Percentiles rank a stretch among this genome's conserved stretches.
Conservation (phyloP, 768 basidiomycete species). For the Steccherinum ochraceum region DNA sequence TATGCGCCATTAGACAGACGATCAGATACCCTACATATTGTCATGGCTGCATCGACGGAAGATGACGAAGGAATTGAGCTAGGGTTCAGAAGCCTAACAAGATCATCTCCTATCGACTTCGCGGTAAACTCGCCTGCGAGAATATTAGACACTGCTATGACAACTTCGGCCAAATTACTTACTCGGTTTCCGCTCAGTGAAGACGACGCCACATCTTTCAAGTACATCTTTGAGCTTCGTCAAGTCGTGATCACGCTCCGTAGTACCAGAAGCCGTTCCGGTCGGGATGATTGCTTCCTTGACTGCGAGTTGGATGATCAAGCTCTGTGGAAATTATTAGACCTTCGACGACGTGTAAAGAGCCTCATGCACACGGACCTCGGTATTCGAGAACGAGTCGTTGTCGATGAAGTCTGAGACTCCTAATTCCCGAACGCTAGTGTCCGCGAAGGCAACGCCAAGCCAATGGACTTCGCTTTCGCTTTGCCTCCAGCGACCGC, state of each 20-base stretch:
- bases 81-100: slow-evolving; percentile 60
- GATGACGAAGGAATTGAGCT: slow-evolving; percentile 32
- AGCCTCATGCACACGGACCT: slow-evolving; percentile 40
- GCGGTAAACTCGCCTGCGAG: slow-evolving; percentile 76
- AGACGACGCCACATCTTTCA: slow-evolving; percentile 85
- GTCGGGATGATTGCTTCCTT: slow-evolving; percentile 88
- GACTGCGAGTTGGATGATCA: slow-evolving; percentile 94
- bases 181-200: slow-evolving; percentile 90
- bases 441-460: slow-evolving; percentile 89
- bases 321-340: slow-evolving; percentile 48
- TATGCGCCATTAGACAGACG: background rate
- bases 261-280: slow-evolving; percentile 63
- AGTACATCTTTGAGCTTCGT: slow-evolving; percentile 81
- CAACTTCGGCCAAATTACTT: too few relatives aligned
- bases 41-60: slow-evolving; percentile 41
- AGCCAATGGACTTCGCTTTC: slow-evolving; percentile 67
- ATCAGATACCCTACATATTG: slow-evolving; percentile 42
- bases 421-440: slow-evolving; percentile 77
- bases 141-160: too few relatives aligned
- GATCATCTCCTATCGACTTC: slow-evolving; percentile 75
- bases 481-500: slow-evolving; percentile 37
- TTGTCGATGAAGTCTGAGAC: slow-evolving; percentile 91
- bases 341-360: background rate
- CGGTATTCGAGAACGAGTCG: slow-evolving; percentile 91
- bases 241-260: slow-evolving; percentile 82